A percentile compares a stretch with the other conserved stretches of the same genome.
Conservation (phyloP, 129 eudicot species). For the carrot (Daucus carota) region DNA sequence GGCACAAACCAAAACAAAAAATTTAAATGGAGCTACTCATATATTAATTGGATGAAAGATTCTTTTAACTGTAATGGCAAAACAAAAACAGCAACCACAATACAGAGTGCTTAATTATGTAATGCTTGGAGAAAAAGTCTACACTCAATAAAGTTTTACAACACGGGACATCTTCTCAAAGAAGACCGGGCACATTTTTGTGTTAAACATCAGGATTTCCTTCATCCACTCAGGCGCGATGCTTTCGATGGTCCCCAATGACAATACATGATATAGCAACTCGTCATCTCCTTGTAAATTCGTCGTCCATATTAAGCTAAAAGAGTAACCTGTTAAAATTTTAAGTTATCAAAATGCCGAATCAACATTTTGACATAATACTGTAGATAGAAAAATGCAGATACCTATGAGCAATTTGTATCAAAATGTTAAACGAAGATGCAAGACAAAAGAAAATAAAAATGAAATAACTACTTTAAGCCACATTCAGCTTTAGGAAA, state of each 20-base stretch:
- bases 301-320: slow-evolving; percentile 55
- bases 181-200: slow-evolving; percentile 58
- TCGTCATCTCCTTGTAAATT: slow-evolving; percentile 39
- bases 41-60: too few species aligned
- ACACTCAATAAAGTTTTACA: slow-evolving; percentile 17
- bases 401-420: too few species aligned
- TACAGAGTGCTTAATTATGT: background rate
- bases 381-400: too few species aligned
- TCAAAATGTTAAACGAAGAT: too few species aligned
- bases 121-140: background rate
- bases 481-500: too few species aligned
- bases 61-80: background rate
- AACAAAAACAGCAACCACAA: background rate
- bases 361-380: too few species aligned
- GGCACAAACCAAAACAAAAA: too few species aligned
- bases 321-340: slow-evolving; percentile 49
- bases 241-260: slow-evolving; percentile 76
- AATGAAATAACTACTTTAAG: too few species aligned
- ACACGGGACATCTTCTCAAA: slow-evolving; percentile 52
- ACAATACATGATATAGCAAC: slow-evolving; percentile 42
- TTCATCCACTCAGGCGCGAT: slow-evolving; percentile 94
- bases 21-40: too few species aligned
- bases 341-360: background rate
- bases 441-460: too few species aligned
- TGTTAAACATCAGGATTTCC: slow-evolving; percentile 53